A percentile compares a stretch with the other conserved stretches of the same genome.
Conservation (phyloP, 2,329 filamentous ascomycete genomes). For the Grosmannia clavigera region DNA sequence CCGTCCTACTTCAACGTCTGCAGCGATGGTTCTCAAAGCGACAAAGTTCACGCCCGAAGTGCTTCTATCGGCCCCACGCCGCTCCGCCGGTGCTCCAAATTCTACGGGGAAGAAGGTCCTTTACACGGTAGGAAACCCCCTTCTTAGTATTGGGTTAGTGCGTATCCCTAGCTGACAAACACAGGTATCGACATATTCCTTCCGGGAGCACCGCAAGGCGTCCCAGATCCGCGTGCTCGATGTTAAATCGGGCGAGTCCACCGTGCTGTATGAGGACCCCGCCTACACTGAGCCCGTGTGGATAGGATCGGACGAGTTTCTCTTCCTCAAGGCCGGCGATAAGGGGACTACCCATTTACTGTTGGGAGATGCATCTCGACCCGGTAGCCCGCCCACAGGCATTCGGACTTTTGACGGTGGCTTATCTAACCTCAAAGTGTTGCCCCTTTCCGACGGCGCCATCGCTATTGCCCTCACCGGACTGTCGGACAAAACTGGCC, state of each 20-base stretch:
- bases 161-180: neutral
- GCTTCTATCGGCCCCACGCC: constrained; percentile 62
- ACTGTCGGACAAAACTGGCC: constrained; percentile 53
- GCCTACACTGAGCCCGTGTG: constrained; percentile 61
- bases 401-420: constrained; percentile 37
- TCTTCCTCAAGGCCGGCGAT: constrained; percentile 39
- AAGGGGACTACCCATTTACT: constrained; percentile 36
- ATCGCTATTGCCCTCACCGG: constrained; percentile 49
- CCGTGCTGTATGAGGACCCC: constrained; percentile 50
- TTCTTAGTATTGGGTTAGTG: too few species aligned
- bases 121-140: constrained; percentile 38
- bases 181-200: constrained; percentile 64
- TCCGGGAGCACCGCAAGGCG: constrained; percentile 57
- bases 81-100: constrained; percentile 60
- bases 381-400: constrained; percentile 27
- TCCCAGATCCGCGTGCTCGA: constrained; percentile 59
- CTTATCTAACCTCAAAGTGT: constrained; percentile 47
- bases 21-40: constrained; percentile 56
- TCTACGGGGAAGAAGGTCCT: constrained; percentile 49
- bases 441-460: constrained; percentile 33
- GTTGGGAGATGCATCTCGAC: constrained; percentile 23
- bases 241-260: constrained; percentile 52
- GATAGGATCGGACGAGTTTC: constrained; percentile 54
- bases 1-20: neutral
- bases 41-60: constrained; percentile 66